Evolutionary conservation across 345 rosid genomes (phyloP).

Genomic region (Raphanus sativus): DNA sequence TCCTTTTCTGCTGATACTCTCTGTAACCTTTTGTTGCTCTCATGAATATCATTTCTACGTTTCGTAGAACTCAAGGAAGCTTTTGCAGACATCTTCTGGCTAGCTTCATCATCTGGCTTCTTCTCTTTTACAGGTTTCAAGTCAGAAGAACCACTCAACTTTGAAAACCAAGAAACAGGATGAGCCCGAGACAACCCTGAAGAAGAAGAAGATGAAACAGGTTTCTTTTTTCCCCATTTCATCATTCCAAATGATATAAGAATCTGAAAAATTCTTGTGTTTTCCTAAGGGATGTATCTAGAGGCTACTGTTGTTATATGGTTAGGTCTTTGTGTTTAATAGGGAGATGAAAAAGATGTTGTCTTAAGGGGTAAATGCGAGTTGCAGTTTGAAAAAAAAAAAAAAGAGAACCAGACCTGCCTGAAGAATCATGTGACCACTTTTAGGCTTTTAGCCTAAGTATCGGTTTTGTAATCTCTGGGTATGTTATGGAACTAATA

Average conservation of each 20-base stretch:
- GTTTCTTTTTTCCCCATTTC: constrained; percentile 68
- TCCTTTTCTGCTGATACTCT: constrained; percentile 58
- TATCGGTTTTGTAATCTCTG: constrained; percentile 20
- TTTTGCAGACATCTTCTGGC: constrained; percentile 34
- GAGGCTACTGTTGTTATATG: constrained; percentile 22
- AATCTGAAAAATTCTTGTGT: neutral
- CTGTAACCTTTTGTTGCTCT: constrained; percentile 58
- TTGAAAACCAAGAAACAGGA: constrained; percentile 61
- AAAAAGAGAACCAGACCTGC: constrained; percentile 34
- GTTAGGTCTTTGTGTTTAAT: constrained; percentile 37
- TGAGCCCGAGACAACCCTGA: constrained; percentile 45
- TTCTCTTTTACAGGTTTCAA: constrained; percentile 41
- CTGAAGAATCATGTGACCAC: constrained; percentile 46
- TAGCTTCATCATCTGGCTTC: constrained; percentile 32
- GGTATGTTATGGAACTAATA: constrained; percentile 38
- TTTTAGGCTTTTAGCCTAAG: constrained; percentile 2
- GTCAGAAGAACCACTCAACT: constrained; percentile 53
- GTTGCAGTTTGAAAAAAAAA: constrained; percentile 36
- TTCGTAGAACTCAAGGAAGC: constrained; percentile 34
- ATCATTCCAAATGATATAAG: constrained; percentile 33
- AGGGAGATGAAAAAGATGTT: constrained; percentile 24
- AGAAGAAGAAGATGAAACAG: constrained; percentile 44
- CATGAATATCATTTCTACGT: constrained; percentile 39
- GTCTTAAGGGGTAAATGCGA: constrained; percentile 33
- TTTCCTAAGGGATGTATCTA: constrained; percentile 10